Conservation (phyloP, 371 early-diverging fungal genomes). For the Coemansia sp. region DNA sequence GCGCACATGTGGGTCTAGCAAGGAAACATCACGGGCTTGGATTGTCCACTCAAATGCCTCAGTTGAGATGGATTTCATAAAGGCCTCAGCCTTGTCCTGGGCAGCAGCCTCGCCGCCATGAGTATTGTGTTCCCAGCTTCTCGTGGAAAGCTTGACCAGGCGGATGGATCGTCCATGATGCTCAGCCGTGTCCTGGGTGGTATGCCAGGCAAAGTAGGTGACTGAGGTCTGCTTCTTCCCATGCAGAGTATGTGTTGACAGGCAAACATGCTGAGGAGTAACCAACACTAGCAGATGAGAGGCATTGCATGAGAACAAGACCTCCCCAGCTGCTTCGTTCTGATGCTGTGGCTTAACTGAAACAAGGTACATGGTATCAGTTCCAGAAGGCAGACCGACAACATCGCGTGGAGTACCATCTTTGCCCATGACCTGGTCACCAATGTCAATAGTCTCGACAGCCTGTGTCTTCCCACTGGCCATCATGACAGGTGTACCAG, state of each 20-base stretch:
- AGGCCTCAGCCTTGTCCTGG: not conserved
- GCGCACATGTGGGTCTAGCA: slow-evolving; percentile 13
- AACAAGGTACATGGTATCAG: slow-evolving; percentile 38
- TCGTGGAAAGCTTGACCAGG: slow-evolving; percentile 8
- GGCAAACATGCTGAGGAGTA: slow-evolving; percentile 19
- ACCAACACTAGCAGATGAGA: slow-evolving; percentile 37
- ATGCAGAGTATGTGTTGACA: not conserved
- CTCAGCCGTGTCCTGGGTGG: not conserved
- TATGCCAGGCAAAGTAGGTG: slow-evolving; percentile 27
- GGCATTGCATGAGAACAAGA: slow-evolving; percentile 34
- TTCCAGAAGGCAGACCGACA: slow-evolving; percentile 44
- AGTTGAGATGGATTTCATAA: not conserved
- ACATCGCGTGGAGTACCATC: slow-evolving; percentile 82
- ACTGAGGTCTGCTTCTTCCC: slow-evolving; percentile 17
- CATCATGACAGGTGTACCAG: slow-evolving; percentile 48
- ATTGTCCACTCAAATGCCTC: slow-evolving; percentile 28
- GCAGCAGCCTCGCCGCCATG: slow-evolving; percentile 8
- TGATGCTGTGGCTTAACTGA: not conserved
- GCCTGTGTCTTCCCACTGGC: slow-evolving; percentile 31
- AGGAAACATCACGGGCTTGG: slow-evolving; percentile 40
- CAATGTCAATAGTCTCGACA: slow-evolving; percentile 38
- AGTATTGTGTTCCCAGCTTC: slow-evolving; percentile 11
- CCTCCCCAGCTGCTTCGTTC: not conserved
- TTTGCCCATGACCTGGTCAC: slow-evolving; percentile 65
- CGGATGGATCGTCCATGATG: slow-evolving; percentile 6